Percentiles rank a stretch among this genome's conserved stretches.
These are phyloP conservation scores for Phyllostachys edulis DNA, from an alignment of 176 grass and related monocot species.

Conservation along the genomic window DNA sequence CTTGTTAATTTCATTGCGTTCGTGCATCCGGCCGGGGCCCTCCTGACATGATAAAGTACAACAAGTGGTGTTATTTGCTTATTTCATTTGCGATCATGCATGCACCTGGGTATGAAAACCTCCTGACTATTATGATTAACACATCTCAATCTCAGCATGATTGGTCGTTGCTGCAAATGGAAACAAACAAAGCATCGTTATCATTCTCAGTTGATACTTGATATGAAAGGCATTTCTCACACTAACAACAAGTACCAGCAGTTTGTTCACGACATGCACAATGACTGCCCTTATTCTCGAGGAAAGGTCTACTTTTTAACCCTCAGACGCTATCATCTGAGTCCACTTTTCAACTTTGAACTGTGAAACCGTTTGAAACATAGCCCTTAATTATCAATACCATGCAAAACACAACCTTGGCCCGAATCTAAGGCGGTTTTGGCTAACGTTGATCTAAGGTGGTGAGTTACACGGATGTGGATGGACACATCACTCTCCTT, in stretches of 20 bases:
- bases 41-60: neutral
- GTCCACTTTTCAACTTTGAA: no score
- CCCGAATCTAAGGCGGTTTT: no score
- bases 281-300: neutral
- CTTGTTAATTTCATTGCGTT: neutral
- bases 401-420: no score
- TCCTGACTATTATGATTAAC: slow-evolving; percentile 7
- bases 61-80: no score
- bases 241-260: neutral
- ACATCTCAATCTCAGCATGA: neutral
- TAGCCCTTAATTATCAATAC: no score
- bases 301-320: no score
- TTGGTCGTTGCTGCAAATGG: neutral
- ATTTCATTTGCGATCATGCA: no score
- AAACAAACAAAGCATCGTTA: neutral
- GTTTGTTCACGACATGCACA: neutral
- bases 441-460: no score
- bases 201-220: neutral
- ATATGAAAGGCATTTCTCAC: neutral
- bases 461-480: no score
- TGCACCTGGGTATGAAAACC: neutral
- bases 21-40: neutral
- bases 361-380: no score
- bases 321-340: no score
- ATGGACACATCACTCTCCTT: no score